phyloP scores from a whole-genome alignment of 2,329 filamentous ascomycete species.

The Xylaria polymorpha region DNA sequence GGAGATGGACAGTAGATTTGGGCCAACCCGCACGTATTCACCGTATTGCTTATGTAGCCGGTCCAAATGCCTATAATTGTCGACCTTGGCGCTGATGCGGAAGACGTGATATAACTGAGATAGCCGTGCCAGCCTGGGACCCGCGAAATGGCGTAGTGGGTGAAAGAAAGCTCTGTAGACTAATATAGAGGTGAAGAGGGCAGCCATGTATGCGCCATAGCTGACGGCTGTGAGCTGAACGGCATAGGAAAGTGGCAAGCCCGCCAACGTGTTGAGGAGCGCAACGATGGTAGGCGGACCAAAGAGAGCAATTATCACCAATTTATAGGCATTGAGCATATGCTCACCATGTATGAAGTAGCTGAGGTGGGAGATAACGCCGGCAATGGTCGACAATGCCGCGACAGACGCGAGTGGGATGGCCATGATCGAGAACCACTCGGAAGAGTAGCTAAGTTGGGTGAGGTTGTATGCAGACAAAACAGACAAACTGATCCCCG shows the following conservation, averaged over 20 bases:
- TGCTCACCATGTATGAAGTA: conserved; percentile 40
- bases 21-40: conserved; percentile 38
- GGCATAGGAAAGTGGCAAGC: conserved; percentile 19
- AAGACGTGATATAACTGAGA: conserved; percentile 40
- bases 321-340: conserved; percentile 31
- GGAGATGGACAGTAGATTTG: conserved; percentile 37
- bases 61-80: conserved; percentile 38
- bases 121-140: conserved; percentile 30
- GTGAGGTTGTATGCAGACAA: conserved; percentile 6
- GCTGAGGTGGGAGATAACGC: conserved; percentile 32
- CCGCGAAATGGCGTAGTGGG: conserved; percentile 34
- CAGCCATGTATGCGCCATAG: conserved; percentile 33
- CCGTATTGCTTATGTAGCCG: conserved; percentile 37
- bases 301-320: conserved; percentile 26
- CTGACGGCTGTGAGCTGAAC: conserved; percentile 22
- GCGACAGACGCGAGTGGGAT: conserved; percentile 16
- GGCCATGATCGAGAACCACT: conserved; percentile 20
- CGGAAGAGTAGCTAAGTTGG: background rate
- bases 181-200: conserved; percentile 37
- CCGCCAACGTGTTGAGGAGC: conserved; percentile 19
- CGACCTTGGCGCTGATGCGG: conserved; percentile 30
- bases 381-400: conserved; percentile 22
- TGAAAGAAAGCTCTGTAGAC: conserved; percentile 38
- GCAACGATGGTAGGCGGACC: conserved; percentile 14
- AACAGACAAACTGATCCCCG: background rate